Conservation (phyloP, 108 stramenopile genomes). For the Conticribra weissflogii region DNA sequence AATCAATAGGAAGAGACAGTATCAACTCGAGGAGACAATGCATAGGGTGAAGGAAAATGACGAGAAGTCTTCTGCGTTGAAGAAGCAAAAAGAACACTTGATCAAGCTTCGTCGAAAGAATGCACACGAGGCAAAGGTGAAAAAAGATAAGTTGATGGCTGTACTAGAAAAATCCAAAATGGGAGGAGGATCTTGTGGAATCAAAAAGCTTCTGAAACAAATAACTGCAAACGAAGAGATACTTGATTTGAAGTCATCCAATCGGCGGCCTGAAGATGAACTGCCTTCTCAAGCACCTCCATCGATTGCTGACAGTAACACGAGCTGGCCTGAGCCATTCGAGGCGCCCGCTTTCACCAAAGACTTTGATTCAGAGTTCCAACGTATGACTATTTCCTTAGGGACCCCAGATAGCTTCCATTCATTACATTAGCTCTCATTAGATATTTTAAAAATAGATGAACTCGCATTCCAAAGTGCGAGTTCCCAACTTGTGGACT, state of each 20-base stretch:
- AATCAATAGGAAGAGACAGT: conserved; percentile 14
- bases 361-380: too few relatives aligned
- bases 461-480: too few relatives aligned
- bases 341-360: too few relatives aligned
- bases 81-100: conserved; percentile 10
- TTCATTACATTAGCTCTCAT: too few relatives aligned
- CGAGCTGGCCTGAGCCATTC: too few relatives aligned
- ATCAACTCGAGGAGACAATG: not conserved
- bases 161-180: conserved; percentile 20
- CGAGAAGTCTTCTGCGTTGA: conserved; percentile 4
- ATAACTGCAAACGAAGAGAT: not conserved
- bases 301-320: too few relatives aligned
- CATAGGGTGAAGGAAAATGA: conserved; percentile 10
- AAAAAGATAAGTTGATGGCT: conserved; percentile 25
- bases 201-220: conserved; percentile 11
- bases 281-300: too few relatives aligned
- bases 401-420: too few relatives aligned
- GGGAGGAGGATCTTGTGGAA: conserved; percentile 11
- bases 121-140: conserved; percentile 25
- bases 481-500: too few relatives aligned
- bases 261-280: not conserved
- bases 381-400: too few relatives aligned
- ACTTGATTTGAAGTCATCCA: not conserved
- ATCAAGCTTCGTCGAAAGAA: conserved; percentile 18
- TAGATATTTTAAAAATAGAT: too few relatives aligned